Evolutionary conservation across 805 yeast genomes (phyloP), one percentile per base, ranked within the genome.

Genomic region (Saccharomycopsis sp.): DNA sequence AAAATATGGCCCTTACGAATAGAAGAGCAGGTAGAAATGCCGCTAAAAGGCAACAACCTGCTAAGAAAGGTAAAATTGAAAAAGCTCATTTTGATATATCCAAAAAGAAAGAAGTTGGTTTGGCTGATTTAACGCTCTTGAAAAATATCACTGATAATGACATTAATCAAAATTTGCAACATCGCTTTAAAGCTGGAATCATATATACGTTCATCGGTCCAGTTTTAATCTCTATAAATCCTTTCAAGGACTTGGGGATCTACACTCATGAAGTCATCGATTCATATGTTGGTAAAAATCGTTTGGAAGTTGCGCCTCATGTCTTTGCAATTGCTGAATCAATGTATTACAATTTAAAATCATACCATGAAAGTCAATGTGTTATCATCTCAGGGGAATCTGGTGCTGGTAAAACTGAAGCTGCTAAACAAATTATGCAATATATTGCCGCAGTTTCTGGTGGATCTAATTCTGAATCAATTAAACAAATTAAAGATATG

Each of bases 361-460:
- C 95, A 0, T 93, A 93, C 64, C 78, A 84, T 48, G 97, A 93
- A 56, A 87, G 80, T 59, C 98, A 93, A 62, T 90, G 97, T 73
- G 97, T 93, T 19, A 93, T 93, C 56, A 93, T 93, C 54, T 85
- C 96, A 2, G 97, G 97, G 46, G 97, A 90, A 62, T 85, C 96
- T 1, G 97, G 97, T 51, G 97, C 97, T 3, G 97, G 97, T 41
- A 90, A 90, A 60, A 90, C 97, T 4, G 97, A 90, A 66, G 97
- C 97, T 19, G 97, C 97, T 34, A 90, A 90, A 68, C 79, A 94
- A 61, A 89, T 90, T 63, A 90, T 90, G 97, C 97, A 90, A 65
- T 90, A 90, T 61, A 83, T 90, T 54, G 88, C 97, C 29, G 79
- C 89, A 20, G 95, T 88, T 3, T 81, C 93, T 1, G 94, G 52